Conservation (phyloP, 2,329 filamentous ascomycete genomes). For the Neonectria sp. region DNA sequence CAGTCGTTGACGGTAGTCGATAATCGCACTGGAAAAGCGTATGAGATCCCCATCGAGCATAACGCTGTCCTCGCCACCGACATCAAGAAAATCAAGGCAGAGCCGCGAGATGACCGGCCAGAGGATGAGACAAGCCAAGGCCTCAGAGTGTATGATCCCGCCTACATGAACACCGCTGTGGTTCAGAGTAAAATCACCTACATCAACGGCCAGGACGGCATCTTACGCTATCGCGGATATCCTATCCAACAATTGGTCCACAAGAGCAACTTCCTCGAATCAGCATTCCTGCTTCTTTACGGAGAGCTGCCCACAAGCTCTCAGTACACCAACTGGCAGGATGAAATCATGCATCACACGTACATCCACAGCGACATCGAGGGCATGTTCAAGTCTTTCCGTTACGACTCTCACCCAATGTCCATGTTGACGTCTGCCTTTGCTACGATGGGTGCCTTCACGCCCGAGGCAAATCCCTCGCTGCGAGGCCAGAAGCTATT, state of each 20-base stretch:
- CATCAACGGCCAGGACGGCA: conserved; percentile 67
- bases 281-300: conserved; percentile 66
- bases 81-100: conserved; percentile 65
- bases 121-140: conserved; percentile 65
- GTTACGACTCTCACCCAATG: conserved; percentile 68
- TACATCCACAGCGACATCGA: conserved; percentile 65
- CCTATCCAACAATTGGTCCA: conserved; percentile 66
- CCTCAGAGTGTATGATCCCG: conserved; percentile 66
- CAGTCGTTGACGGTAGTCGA: conserved; percentile 61
- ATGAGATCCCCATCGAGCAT: conserved; percentile 64
- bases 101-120: conserved; percentile 52
- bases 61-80: conserved; percentile 66
- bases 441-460: conserved; percentile 64
- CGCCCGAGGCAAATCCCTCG: conserved; percentile 65
- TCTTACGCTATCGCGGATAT: conserved; percentile 67
- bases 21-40: conserved; percentile 64
- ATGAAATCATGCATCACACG: conserved; percentile 67
- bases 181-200: conserved; percentile 66
- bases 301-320: conserved; percentile 63
- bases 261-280: conserved; percentile 65
- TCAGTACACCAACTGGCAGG: conserved; percentile 59
- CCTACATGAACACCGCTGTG: conserved; percentile 68
- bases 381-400: conserved; percentile 66
- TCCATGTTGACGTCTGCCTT: conserved; percentile 66
- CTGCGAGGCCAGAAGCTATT: conserved; percentile 66